A percentile compares a stretch with the other conserved stretches of the same genome.
Evolutionary conservation across 805 yeast species (phyloP).

Genomic region (Cyberlindnera misumaiensis): DNA sequence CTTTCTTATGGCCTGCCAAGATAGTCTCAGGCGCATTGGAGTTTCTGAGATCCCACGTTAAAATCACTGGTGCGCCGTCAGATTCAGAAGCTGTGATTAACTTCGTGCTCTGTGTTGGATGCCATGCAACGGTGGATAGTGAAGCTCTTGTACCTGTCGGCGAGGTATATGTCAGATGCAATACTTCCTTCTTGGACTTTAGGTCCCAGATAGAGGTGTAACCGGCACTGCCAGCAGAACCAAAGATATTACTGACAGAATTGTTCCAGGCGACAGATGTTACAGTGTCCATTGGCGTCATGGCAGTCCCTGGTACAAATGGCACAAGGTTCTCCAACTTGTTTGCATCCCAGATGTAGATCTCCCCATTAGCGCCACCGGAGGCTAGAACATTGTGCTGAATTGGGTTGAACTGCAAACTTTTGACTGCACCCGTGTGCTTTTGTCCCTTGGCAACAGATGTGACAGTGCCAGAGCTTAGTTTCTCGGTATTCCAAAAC

Average conservation of each 20-base stretch:
- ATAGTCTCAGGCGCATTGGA: slow-evolving; percentile 82
- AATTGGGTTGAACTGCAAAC: slow-evolving; percentile 70
- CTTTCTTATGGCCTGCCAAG: slow-evolving; percentile 77
- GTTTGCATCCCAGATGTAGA: slow-evolving; percentile 83
- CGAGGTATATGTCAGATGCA: slow-evolving; percentile 71
- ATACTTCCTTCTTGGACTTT: slow-evolving; percentile 78
- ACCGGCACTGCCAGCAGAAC: slow-evolving; percentile 80
- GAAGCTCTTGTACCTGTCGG: slow-evolving; percentile 48
- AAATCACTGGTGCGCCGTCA: slow-evolving; percentile 71
- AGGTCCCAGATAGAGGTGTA: slow-evolving; percentile 93
- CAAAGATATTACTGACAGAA: slow-evolving; percentile 76
- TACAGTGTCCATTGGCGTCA: slow-evolving; percentile 76
- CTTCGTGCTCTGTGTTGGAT: slow-evolving; percentile 81
- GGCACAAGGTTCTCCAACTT: slow-evolving; percentile 44
- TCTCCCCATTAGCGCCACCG: slow-evolving; percentile 86
- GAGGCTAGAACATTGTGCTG: slow-evolving; percentile 71
- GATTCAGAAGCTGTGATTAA: slow-evolving; percentile 82
- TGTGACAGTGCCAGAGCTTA: slow-evolving; percentile 39
- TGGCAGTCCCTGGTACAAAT: slow-evolving; percentile 66
- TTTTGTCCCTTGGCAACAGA: slow-evolving; percentile 45
- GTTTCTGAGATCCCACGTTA: slow-evolving; percentile 93
- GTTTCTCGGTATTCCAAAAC: slow-evolving; percentile 61
- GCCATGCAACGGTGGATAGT: slow-evolving; percentile 87
- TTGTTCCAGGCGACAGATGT: slow-evolving; percentile 86
- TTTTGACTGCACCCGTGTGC: slow-evolving; percentile 65